These are phyloP conservation scores for Scytalidium sp. DNA, from an alignment of 2,329 filamentous ascomycete species.

Conservation along the genomic window DNA sequence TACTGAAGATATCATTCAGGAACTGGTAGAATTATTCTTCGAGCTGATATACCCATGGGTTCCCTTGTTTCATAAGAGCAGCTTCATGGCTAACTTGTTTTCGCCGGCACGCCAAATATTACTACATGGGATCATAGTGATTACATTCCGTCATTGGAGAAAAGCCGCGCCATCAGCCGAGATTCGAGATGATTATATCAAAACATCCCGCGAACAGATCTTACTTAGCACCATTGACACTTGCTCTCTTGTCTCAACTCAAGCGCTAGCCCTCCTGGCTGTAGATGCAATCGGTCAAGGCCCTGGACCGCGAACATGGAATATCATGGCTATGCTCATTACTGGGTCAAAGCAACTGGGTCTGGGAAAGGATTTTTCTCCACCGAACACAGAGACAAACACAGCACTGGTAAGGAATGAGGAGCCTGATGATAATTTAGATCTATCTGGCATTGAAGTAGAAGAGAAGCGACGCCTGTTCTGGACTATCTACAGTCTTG, in stretches of 20 bases:
- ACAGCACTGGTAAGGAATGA: constrained; percentile 31
- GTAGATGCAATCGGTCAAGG: neutral
- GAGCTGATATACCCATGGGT: constrained; percentile 50
- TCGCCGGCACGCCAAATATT: neutral
- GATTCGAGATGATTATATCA: constrained; percentile 43
- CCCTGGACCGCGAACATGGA: constrained; percentile 12
- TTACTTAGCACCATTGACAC: constrained; percentile 6
- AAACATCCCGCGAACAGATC: constrained; percentile 26
- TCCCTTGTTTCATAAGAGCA: constrained; percentile 45
- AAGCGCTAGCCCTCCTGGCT: constrained; percentile 28
- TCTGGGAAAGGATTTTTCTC: constrained; percentile 30
- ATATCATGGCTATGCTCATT: constrained; percentile 42
- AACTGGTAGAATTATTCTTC: constrained; percentile 45
- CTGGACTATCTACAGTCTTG: constrained; percentile 47
- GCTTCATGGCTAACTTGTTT: constrained; percentile 39
- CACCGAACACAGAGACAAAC: constrained; percentile 31
- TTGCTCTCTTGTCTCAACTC: constrained; percentile 25
- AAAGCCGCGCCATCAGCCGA: constrained; percentile 33
- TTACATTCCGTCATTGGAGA: constrained; percentile 31
- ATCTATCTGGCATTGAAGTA: constrained; percentile 27
- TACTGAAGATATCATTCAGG: constrained; percentile 32
- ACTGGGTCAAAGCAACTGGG: constrained; percentile 50
- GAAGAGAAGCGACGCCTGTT: constrained; percentile 47
- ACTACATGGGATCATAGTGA: constrained; percentile 36
- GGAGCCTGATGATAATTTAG: constrained; percentile 29